These are phyloP conservation scores for Hydrangea macrophylla DNA, from an alignment of 148 eudicot species.

Conservation along the genomic window DNA sequence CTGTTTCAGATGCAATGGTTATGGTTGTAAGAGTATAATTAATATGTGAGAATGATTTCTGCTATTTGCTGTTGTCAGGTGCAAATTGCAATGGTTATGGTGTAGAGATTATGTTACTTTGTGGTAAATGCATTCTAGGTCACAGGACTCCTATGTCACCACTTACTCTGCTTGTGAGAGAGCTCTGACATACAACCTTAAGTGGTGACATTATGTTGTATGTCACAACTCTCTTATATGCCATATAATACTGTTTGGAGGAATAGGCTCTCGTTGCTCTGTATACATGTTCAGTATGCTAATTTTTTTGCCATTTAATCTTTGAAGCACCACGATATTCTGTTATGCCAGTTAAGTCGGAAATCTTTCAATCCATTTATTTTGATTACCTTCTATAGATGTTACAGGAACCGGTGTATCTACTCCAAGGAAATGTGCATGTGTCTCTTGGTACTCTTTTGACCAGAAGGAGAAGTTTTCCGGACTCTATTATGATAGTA, in stretches of 20 bases:
- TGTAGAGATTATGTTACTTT: background rate
- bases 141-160: background rate
- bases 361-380: background rate
- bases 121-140: background rate
- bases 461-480: slow-evolving; percentile 22
- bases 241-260: background rate
- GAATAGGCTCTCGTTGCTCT: background rate
- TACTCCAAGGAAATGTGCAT: slow-evolving; percentile 20
- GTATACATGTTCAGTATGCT: background rate
- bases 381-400: slow-evolving; percentile 23
- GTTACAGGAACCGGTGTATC: slow-evolving; percentile 26
- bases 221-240: background rate
- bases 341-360: background rate
- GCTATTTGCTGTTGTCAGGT: background rate
- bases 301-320: background rate
- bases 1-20: background rate
- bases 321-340: background rate
- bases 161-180: background rate
- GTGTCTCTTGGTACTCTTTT: slow-evolving; percentile 23
- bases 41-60: background rate
- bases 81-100: background rate
- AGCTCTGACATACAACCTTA: background rate
- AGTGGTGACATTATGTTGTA: background rate
- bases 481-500: slow-evolving; percentile 16
- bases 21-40: background rate